Percentiles rank a stretch among this genome's conserved stretches.
Evolutionary conservation across 2,329 filamentous ascomycete species (phyloP).

Genomic region (Monilinia aucupariae): DNA sequence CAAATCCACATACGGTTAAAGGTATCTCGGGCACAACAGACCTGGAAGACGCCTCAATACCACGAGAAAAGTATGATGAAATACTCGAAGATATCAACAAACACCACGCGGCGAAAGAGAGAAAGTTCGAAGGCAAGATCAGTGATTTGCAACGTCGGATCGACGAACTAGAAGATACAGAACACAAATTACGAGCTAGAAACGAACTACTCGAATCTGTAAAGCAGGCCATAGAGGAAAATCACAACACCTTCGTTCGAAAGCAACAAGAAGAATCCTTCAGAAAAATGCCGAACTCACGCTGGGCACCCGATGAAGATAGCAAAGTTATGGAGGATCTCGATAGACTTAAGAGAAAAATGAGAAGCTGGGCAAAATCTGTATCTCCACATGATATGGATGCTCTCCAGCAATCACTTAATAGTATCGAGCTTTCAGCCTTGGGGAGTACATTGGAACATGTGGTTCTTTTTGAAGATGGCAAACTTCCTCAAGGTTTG

Average conservation of each 20-base stretch:
- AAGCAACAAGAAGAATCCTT: constrained; percentile 20
- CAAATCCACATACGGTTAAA: background rate
- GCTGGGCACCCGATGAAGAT: constrained; percentile 14
- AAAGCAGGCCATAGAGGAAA: background rate
- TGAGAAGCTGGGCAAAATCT: constrained; percentile 15
- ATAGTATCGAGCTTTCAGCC: background rate
- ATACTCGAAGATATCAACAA: background rate
- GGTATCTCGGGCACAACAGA: background rate
- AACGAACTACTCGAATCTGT: background rate
- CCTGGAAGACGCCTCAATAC: background rate
- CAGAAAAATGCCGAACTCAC: constrained; percentile 9
- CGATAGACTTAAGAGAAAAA: constrained; percentile 15
- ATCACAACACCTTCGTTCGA: constrained; percentile 9
- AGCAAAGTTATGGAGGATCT: constrained; percentile 13
- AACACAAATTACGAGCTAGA: background rate
- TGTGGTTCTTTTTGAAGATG: constrained; percentile 11
- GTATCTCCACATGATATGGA: background rate
- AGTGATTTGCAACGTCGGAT: background rate
- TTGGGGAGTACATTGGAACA: constrained; percentile 6
- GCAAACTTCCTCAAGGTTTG: constrained; percentile 10
- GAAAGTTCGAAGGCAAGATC: background rate
- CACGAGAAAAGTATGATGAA: no score
- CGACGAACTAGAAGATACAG: background rate
- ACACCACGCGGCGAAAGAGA: background rate
- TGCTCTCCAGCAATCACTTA: background rate